phyloP scores from a whole-genome alignment of 225 moss, liverwort and hornwort species.

The Climacium dendroides region DNA sequence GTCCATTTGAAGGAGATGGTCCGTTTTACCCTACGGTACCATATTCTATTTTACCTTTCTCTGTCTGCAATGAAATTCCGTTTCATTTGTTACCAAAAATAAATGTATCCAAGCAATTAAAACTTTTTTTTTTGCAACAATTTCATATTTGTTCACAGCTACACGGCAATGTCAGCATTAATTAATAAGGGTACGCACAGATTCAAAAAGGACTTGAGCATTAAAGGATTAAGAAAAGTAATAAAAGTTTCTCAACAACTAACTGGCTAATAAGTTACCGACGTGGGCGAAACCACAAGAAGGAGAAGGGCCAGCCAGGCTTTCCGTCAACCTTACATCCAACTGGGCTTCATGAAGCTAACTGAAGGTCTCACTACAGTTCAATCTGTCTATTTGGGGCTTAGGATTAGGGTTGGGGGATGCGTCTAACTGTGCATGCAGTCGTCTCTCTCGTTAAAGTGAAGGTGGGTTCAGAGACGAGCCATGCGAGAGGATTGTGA shows the following conservation, averaged over 20 bases:
- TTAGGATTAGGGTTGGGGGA: background rate
- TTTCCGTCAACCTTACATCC: constrained; percentile 8
- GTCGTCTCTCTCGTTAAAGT: background rate
- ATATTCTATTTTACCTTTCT: too few relatives aligned
- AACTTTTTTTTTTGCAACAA: background rate
- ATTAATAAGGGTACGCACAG: too few relatives aligned
- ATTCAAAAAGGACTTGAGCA: background rate
- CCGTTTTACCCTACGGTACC: too few relatives aligned
- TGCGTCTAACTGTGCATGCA: background rate
- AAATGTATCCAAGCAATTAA: background rate
- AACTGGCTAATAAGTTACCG: background rate
- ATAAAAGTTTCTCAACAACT: background rate
- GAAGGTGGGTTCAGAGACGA: background rate
- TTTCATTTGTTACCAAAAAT: too few relatives aligned
- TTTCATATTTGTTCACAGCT: too few relatives aligned
- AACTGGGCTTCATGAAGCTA: constrained; percentile 5
- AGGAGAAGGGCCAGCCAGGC: constrained; percentile 6
- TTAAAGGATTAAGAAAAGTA: background rate
- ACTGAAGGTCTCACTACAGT: background rate
- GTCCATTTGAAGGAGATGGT: too few relatives aligned
- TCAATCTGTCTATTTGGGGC: background rate
- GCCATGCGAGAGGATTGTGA: constrained; percentile 25
- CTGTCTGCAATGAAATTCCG: too few relatives aligned
- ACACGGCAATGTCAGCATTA: too few relatives aligned
- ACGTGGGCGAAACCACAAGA: background rate